phyloP scores from a whole-genome alignment of 2,329 filamentous ascomycete genomes.

The Talaromyces rugulosus region DNA sequence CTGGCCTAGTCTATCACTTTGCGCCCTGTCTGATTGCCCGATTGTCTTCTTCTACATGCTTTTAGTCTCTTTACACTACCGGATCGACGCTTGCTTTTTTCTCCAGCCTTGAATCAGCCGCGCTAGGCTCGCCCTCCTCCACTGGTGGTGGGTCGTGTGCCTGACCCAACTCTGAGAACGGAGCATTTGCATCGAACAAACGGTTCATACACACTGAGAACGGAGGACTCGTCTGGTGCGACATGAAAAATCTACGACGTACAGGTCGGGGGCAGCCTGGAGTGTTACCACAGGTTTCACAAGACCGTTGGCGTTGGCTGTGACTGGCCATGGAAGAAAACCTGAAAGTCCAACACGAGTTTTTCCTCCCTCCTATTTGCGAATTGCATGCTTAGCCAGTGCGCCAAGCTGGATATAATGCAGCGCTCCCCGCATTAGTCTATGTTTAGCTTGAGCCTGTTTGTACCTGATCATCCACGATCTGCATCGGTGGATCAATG shows the following conservation, averaged over 20 bases:
- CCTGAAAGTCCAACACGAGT: not conserved
- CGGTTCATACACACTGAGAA: not conserved
- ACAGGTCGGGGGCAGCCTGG: not conserved
- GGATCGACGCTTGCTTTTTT: not conserved
- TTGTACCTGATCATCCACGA: not conserved
- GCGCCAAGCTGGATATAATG: not conserved
- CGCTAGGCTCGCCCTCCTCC: not conserved
- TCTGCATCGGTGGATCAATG: not conserved
- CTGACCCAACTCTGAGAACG: not conserved
- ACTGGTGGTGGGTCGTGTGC: not conserved
- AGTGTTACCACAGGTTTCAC: not conserved
- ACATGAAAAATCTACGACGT: not conserved
- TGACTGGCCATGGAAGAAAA: not conserved
- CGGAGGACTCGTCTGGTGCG: not conserved
- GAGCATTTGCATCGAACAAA: too few species aligned
- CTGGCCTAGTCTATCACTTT: not conserved
- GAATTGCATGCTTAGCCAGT: not conserved
- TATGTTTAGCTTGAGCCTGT: not conserved
- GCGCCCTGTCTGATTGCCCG: not conserved
- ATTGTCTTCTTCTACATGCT: not conserved
- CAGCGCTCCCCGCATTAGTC: not conserved
- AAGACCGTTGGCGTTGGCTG: not conserved
- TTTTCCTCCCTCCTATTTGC: not conserved
- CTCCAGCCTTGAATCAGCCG: not conserved
- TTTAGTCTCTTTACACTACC: not conserved